phyloP scores from a whole-genome alignment of 1,284 basidiomycete genomes.

The Erythrobasidium hasegawianum region DNA sequence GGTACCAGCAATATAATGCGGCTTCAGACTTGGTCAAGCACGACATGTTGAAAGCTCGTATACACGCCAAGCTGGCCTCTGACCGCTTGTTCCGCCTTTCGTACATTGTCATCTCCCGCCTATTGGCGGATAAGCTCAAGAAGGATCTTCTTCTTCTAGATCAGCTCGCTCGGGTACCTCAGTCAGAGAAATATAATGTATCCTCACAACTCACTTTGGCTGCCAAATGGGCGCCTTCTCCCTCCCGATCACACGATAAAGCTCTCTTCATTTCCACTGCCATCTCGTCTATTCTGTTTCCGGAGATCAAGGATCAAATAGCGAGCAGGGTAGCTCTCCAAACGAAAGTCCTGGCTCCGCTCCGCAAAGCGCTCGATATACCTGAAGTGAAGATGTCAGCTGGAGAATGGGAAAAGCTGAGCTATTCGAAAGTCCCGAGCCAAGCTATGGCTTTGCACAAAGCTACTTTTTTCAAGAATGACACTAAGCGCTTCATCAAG shows the following conservation, averaged over 20 bases:
- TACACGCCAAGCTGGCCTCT: neutral
- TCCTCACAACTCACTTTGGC: slow-evolving; percentile 57
- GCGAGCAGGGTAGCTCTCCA: slow-evolving; percentile 53
- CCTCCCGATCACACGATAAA: slow-evolving; percentile 59
- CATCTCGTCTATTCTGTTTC: slow-evolving; percentile 57
- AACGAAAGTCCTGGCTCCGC: slow-evolving; percentile 53
- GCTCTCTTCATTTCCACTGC: slow-evolving; percentile 63
- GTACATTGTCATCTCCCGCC: slow-evolving; percentile 60
- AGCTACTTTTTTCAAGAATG: slow-evolving; percentile 57
- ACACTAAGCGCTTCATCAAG: slow-evolving; percentile 57
- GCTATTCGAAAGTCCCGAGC: slow-evolving; percentile 56
- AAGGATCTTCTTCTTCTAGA: slow-evolving; percentile 54
- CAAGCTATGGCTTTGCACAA: slow-evolving; percentile 60
- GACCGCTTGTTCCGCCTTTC: slow-evolving; percentile 54
- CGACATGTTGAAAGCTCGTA: slow-evolving; percentile 15
- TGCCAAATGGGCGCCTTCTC: slow-evolving; percentile 66
- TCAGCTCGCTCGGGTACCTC: slow-evolving; percentile 38
- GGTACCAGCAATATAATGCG: slow-evolving; percentile 48
- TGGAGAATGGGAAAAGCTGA: slow-evolving; percentile 48
- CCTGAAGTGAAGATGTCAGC: slow-evolving; percentile 63
- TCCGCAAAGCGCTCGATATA: slow-evolving; percentile 54
- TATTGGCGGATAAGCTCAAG: slow-evolving; percentile 58
- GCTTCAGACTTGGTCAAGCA: slow-evolving; percentile 19
- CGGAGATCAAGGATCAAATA: slow-evolving; percentile 44
- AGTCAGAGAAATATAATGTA: slow-evolving; percentile 50